Base-by-base conservation (phyloP, 345 rosid species). In the Syzygium aqueum region DNA sequence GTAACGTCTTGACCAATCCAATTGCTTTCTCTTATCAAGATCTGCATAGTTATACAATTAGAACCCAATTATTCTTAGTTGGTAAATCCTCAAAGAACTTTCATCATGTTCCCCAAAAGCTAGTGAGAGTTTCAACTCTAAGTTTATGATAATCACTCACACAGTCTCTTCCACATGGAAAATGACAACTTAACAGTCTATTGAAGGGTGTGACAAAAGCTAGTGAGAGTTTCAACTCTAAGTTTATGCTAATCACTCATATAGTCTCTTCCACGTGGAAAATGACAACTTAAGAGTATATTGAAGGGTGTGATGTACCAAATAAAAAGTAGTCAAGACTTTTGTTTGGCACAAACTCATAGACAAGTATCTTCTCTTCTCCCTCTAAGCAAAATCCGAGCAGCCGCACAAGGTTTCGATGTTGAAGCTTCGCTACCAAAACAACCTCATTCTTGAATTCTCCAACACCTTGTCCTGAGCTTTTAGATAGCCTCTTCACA, bases 341-440 rank as follows among this genome's bases (percentile, higher is more conserved):
- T 85, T 84, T 84, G 77, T 92, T 95, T 11, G 87, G 88, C 54
- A 95, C 88, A 77, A 57, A 93, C 88, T 95, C 96, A 43, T 94
- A 95, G 15, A 93, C 52, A 37, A 95, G 92, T 11, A 94, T 59
- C 77, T 89, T 95, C 37, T 95, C 97, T 14, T 84, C 87, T 61
- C 89, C 89, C 22, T 93, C 88, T 9, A 91, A 50, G 88, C 97
- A 94, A 84, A 91, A 93, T 3, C 95, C 95, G 2, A 89, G 52
- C 11, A 93, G 57, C 78, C 92, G 88, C n/a, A 93, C 96, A 5
- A 94, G 90, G 46, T 95, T 95, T 73, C 90, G 84, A 77, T 93
- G 97, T 19, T 93, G 94, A 37, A 95, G 94, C 73, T 85, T 93
- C 17, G 92, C 91, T 11, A 95, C 90, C 88, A 93, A 51, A 8